Evolutionary conservation across 441 rosid genomes (phyloP).

Genomic region (Adansonia grandidieri): DNA sequence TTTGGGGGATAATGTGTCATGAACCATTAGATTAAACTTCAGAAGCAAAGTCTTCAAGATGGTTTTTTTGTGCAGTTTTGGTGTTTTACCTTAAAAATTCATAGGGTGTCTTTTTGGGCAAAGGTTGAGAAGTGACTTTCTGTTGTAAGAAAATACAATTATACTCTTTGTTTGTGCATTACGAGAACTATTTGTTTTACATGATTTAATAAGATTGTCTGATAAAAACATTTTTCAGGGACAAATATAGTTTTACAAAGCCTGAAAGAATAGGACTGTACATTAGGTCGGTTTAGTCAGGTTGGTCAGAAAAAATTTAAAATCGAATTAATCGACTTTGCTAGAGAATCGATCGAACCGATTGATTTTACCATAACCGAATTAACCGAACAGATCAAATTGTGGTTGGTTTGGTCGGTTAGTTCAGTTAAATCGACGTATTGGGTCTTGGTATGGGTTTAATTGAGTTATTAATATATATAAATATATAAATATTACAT

Average conservation of each 20-base stretch:
- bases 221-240: not conserved
- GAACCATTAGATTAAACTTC: not conserved
- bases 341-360: no score
- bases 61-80: not conserved
- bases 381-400: no score
- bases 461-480: no score
- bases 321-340: no score
- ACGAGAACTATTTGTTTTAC: not conserved
- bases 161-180: constrained; percentile 23
- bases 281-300: no score
- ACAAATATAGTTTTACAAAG: not conserved
- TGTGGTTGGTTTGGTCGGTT: no score
- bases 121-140: not conserved
- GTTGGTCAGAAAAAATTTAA: no score
- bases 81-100: constrained; percentile 5
- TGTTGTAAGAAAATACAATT: not conserved
- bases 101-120: not conserved
- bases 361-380: no score
- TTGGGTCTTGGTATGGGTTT: no score
- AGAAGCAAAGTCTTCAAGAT: not conserved
- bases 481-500: no score
- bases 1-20: constrained; percentile 5
- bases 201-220: not conserved
- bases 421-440: no score
- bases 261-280: no score